Percentiles rank a stretch among this genome's conserved stretches.
These are phyloP conservation scores for Orychophragmus violaceus DNA, from an alignment of 345 rosid genomes.

Conservation along the genomic window DNA sequence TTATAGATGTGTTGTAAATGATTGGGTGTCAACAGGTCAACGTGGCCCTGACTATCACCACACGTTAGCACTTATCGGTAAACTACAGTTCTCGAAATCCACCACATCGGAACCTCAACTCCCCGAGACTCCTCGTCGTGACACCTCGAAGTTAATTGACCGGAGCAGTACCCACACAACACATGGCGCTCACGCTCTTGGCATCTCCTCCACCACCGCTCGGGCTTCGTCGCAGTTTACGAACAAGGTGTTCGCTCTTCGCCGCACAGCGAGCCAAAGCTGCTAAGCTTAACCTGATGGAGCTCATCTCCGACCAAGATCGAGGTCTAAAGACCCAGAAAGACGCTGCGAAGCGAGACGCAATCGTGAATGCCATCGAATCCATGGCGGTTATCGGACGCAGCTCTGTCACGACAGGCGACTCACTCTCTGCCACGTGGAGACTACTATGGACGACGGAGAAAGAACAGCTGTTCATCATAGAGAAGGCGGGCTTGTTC, in stretches of 20 bases:
- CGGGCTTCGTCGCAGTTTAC: background rate
- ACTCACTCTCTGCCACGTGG: slow-evolving; percentile 75
- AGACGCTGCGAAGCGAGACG: slow-evolving; percentile 45
- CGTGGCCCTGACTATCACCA: slow-evolving; percentile 28
- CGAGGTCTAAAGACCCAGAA: slow-evolving; percentile 79
- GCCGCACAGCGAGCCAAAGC: slow-evolving; percentile 47
- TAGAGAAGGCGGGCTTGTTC: slow-evolving; percentile 71
- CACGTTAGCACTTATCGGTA: too few relatives aligned
- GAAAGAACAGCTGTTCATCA: slow-evolving; percentile 87
- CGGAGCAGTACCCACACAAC: too few relatives aligned
- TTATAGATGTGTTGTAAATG: slow-evolving; percentile 19
- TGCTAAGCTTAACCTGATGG: slow-evolving; percentile 51
- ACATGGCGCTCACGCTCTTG: slow-evolving; percentile 17
- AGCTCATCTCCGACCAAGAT: slow-evolving; percentile 69
- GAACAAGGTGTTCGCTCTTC: slow-evolving; percentile 35
- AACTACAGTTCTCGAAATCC: too few relatives aligned
- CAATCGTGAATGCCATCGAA: slow-evolving; percentile 60
- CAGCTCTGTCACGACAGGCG: slow-evolving; percentile 49
- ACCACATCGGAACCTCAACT: too few relatives aligned
- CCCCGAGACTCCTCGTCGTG: too few relatives aligned
- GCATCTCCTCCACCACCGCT: background rate
- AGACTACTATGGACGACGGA: slow-evolving; percentile 90
- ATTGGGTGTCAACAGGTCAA: slow-evolving; percentile 25
- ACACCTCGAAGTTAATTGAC: too few relatives aligned
- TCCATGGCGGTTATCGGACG: slow-evolving; percentile 56